phyloP scores from a whole-genome alignment of 192 early-diverging fungal genomes.

The Coemansia sp. region DNA sequence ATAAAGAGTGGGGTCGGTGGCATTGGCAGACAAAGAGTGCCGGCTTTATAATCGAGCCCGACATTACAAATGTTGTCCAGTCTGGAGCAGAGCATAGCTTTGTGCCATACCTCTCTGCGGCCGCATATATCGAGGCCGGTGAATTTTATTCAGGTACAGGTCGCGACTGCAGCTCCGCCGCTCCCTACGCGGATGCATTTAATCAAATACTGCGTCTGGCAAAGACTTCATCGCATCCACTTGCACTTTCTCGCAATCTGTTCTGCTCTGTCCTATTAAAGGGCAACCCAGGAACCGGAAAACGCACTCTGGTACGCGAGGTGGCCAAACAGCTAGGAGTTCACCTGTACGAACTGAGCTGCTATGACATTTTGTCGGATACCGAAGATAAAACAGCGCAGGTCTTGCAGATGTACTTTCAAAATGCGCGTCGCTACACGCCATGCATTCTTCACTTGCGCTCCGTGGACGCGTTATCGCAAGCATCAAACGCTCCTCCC shows the following conservation, averaged over 20 bases:
- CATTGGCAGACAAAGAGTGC: constrained; percentile 22
- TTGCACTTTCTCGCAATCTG: constrained; percentile 65
- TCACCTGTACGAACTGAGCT: constrained; percentile 76
- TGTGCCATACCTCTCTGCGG: constrained; percentile 40
- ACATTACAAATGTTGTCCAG: constrained; percentile 47
- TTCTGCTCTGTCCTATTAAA: constrained; percentile 72
- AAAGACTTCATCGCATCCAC: constrained; percentile 72
- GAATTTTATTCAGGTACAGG: neutral
- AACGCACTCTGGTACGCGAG: constrained; percentile 65
- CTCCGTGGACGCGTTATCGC: constrained; percentile 75
- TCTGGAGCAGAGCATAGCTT: constrained; percentile 28
- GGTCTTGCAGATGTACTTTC: constrained; percentile 70
- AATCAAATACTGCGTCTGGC: constrained; percentile 60
- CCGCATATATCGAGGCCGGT: constrained; percentile 1
- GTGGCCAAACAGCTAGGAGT: constrained; percentile 74
- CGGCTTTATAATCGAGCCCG: constrained; percentile 31
- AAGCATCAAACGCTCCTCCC: constrained; percentile 36
- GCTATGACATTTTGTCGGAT: constrained; percentile 77
- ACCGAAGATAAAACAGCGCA: constrained; percentile 78
- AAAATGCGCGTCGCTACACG: constrained; percentile 71
- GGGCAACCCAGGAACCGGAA: constrained; percentile 83
- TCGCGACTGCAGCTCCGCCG: neutral
- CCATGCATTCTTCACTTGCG: constrained; percentile 85
- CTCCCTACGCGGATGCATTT: constrained; percentile 23
- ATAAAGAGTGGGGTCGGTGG: constrained; percentile 38